Base-by-base conservation (phyloP, 441 rosid species). In the Melianthus villosus region DNA sequence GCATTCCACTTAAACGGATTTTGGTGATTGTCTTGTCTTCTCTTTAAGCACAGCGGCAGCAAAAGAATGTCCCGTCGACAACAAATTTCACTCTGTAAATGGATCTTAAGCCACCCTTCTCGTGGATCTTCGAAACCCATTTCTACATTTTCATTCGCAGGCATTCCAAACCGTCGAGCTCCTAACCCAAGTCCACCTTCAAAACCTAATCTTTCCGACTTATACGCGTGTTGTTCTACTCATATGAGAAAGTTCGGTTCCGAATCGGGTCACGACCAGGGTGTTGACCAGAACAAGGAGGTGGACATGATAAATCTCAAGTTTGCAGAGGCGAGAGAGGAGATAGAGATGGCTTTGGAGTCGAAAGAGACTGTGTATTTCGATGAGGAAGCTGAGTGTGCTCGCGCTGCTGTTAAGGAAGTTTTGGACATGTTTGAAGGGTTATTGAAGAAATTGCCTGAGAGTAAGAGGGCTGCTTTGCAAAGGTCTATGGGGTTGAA, bases 311-410 rank as follows among this genome's bases (percentile, higher is more conserved):
- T 89, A 46, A 83, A 83, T 74, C 75, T 76, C 50, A 78, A 78
- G 59, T 89, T 89, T 46, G 94, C 78, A 4, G 94, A 89, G 65
- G 97, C 97, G 10, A 80, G 97, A 36, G 93, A 89, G 57, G 97
- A 89, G 80, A 79, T 84, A 41, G 92, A 84, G 42, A 65, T 69
- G 85, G 94, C 96, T 7, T 67, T 77, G 89, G 97, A 84, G 9
- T 72, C 97, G 7, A 89, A 83, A 25, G 97, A 89, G 64, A 84
- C 95, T 2, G 79, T 83, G 40, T 89, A 81, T 56, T 89, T 89
- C 67, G 40, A 89, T 37, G 97, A 89, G 40, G 96, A 89, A 50
- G 94, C 92, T 7, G 93, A 74, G 44, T 78, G 83, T 59, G 95
- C 97, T 1, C 69, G 93, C 38, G 72, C 46, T 38, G 85, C 83